Base-by-base conservation (phyloP, 2,329 filamentous ascomycete genomes). In the Phaeophleospora eucalypticola region DNA sequence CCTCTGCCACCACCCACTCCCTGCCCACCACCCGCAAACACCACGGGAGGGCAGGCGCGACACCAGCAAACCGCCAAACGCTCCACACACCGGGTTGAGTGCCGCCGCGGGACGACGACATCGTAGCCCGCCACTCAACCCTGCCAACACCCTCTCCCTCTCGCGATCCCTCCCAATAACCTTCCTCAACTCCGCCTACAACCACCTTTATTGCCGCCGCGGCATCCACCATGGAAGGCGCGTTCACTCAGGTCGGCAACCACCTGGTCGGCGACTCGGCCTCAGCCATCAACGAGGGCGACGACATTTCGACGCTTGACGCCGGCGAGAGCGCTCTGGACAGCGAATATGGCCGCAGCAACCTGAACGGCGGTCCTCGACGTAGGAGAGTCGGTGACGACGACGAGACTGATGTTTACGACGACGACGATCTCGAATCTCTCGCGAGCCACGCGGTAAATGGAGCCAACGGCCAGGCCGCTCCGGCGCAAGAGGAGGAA, bases 191-290 rank as follows among this genome's bases (percentile, higher is more conserved):
- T 29, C 12, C 24, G 24, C n/a, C n/a, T n/a, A n/a, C 24, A 12
- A 6, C 24, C 24, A 29, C 24, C 24, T 12, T 29, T 12, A 7
- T 12, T 12, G 24, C 24, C 12, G 24, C 24, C 12, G 24, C 43
- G 34, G 42, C 40, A 39, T 45, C 44, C 32, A 41, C 55, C 58
- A 91, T 93, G 87, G 87, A 93, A 75, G 86, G 85, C 67, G 86
- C 88, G 58, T 95, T 94, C 67, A 91, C 85, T 53, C 86, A 93
- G 71, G 81, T 91, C 63, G 87, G 86, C 62, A 95, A 93, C 72
- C 86, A 90, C 71, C 75, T 90, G 59, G 83, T 93, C 64, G 89
- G 86, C 63, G 86, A 90, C 71, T 89, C 86, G 43, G 86, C 84
- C 45, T 83, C 86, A 50, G 87, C 86, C 53, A 95, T 96, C 70